Percentiles rank a stretch among this genome's conserved stretches.
Conservation (phyloP, 805 yeast species). For the Saccharomycopsis lassenensis region DNA sequence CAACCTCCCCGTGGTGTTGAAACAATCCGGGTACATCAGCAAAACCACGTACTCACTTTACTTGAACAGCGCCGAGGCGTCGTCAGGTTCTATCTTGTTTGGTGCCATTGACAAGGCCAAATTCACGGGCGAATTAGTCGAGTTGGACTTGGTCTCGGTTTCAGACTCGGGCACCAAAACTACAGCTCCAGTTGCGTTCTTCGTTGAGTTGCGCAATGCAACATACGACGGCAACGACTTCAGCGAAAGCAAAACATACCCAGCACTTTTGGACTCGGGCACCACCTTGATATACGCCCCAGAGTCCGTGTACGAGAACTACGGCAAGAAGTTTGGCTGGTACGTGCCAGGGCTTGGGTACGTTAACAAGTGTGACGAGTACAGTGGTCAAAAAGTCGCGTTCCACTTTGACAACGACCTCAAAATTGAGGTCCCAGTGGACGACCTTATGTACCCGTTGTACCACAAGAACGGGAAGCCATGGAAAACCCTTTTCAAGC, state of each 20-base stretch:
- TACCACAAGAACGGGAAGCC: constrained; percentile 5
- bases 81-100: constrained; percentile 11
- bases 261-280: constrained; percentile 45
- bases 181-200: constrained; percentile 15
- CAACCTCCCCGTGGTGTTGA: constrained; percentile 10
- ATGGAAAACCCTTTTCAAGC: not conserved
- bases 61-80: constrained; percentile 3
- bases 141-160: constrained; percentile 6
- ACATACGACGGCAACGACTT: constrained; percentile 10
- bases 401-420: constrained; percentile 3
- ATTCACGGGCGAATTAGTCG: constrained; percentile 4
- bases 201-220: constrained; percentile 7
- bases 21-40: constrained; percentile 5
- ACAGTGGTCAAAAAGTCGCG: constrained; percentile 1
- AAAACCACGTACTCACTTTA: constrained; percentile 10
- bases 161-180: constrained; percentile 5
- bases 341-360: constrained; percentile 30
- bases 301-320: constrained; percentile 1
- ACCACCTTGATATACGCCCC: constrained; percentile 43
- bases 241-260: constrained; percentile 15
- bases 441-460: constrained; percentile 8
- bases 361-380: constrained; percentile 8
- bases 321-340: constrained; percentile 22
- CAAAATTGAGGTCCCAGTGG: constrained; percentile 7
- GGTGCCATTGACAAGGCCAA: constrained; percentile 15